These are phyloP conservation scores for Fusarium tupiense DNA, from an alignment of 2,329 filamentous ascomycete species.

Conservation along the genomic window DNA sequence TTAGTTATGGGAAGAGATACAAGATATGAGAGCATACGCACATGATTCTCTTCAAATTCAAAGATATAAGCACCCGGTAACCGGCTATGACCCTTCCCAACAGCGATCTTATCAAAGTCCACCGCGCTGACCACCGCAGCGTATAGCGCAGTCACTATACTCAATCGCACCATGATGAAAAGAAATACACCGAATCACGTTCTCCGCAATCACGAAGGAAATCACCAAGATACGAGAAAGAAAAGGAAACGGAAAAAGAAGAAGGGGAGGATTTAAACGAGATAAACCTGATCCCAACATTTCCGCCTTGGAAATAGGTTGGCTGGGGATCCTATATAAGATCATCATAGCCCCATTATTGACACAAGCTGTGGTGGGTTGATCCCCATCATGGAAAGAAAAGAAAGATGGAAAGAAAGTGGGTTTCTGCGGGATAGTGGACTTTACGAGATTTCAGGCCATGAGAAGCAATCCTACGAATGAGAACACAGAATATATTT, in stretches of 20 bases:
- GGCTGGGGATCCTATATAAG: constrained; percentile 24
- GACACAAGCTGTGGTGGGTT: constrained; percentile 7
- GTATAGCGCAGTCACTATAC: constrained; percentile 48
- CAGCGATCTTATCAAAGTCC: constrained; percentile 36
- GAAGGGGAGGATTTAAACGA: constrained; percentile 1
- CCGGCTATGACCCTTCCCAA: constrained; percentile 34
- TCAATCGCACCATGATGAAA: constrained; percentile 50
- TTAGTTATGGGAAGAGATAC: not conserved
- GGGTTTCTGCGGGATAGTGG: constrained; percentile 25
- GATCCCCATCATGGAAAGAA: constrained; percentile 11
- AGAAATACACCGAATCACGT: not conserved
- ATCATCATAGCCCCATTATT: constrained; percentile 16
- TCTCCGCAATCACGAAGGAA: constrained; percentile 22
- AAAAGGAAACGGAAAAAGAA: not conserved
- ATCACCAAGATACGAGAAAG: not conserved
- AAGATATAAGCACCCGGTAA: constrained; percentile 63
- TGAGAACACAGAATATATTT: not conserved
- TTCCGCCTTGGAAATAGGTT: not conserved
- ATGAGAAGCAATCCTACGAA: not conserved
- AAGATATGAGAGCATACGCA: constrained; percentile 40
- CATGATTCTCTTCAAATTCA: constrained; percentile 61
- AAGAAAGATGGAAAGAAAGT: constrained; percentile 1
- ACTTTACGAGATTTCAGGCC: constrained; percentile 9
- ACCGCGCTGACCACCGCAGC: constrained; percentile 47
- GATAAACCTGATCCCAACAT: not conserved